Percentiles rank a stretch among this genome's conserved stretches.
Conservation (phyloP, 495 filamentous ascomycete species). For the Articulospora tetracladia region DNA sequence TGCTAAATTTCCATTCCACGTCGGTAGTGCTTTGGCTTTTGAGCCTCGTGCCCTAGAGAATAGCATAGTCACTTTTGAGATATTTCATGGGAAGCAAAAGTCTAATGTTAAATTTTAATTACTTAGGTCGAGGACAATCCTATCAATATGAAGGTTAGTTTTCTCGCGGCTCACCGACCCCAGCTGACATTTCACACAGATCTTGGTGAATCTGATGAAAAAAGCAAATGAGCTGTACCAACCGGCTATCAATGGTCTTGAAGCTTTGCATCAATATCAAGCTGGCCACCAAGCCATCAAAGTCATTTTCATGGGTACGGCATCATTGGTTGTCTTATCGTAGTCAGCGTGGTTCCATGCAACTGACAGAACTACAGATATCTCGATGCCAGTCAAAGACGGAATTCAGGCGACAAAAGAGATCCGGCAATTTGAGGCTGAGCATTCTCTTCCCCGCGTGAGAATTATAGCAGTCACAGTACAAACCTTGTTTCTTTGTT, state of each 20-base stretch:
- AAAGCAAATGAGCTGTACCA: conserved; percentile 29
- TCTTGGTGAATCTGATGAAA: conserved; percentile 12
- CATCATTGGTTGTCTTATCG: neutral
- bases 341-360: neutral
- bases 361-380: conserved; percentile 29
- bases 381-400: conserved; percentile 64
- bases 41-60: too few species aligned
- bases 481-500: neutral
- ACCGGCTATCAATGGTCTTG: conserved; percentile 36
- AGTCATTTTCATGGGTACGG: conserved; percentile 52
- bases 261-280: conserved; percentile 32
- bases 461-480: conserved; percentile 62
- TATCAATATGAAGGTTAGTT: conserved; percentile 15
- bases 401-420: conserved; percentile 50
- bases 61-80: too few species aligned
- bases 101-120: neutral
- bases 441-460: conserved; percentile 28
- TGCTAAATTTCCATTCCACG: too few species aligned
- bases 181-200: neutral
- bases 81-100: too few species aligned
- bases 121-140: conserved; percentile 15
- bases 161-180: neutral
- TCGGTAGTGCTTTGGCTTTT: too few species aligned
- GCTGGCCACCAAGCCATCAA: conserved; percentile 28
- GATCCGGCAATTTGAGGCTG: conserved; percentile 46